Conservation (phyloP, 2,329 filamentous ascomycete species). For the Aspergillus aculeatinus region DNA sequence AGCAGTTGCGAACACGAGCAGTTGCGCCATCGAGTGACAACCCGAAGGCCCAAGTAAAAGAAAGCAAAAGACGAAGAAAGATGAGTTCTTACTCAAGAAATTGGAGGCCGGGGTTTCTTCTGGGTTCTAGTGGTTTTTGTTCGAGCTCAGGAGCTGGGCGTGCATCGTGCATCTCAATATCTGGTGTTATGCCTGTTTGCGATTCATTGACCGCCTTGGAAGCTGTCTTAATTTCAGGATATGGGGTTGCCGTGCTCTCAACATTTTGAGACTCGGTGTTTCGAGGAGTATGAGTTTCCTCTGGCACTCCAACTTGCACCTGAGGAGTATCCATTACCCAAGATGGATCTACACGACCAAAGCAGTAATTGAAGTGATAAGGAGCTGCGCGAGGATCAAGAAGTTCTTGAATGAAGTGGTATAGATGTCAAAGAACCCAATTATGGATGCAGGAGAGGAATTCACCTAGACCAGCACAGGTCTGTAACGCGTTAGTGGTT, state of each 20-base stretch:
- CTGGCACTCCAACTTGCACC: conserved; percentile 18
- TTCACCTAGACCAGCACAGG: no score
- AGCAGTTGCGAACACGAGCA: background rate
- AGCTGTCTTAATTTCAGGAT: conserved; percentile 29
- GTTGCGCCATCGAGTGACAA: background rate
- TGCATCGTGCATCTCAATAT: conserved; percentile 22
- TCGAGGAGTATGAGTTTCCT: conserved; percentile 4
- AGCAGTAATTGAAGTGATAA: background rate
- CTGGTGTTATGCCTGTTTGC: conserved; percentile 21
- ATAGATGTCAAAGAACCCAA: no score
- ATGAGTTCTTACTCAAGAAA: conserved; percentile 32
- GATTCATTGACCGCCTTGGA: conserved; percentile 17
- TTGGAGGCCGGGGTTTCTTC: conserved; percentile 23
- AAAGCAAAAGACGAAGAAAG: background rate
- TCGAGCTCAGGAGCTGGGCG: conserved; percentile 17
- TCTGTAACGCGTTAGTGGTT: no score
- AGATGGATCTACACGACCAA: background rate
- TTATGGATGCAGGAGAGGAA: no score
- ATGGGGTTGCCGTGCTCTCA: conserved; percentile 13
- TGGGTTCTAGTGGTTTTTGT: conserved; percentile 16
- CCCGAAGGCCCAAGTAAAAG: background rate
- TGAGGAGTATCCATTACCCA: conserved; percentile 21
- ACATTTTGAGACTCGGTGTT: conserved; percentile 1
- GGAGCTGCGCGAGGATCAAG: background rate
- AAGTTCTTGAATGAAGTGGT: no score